Conservation (phyloP, 2,329 filamentous ascomycete species). For the Myriosclerotinia scirpicola region DNA sequence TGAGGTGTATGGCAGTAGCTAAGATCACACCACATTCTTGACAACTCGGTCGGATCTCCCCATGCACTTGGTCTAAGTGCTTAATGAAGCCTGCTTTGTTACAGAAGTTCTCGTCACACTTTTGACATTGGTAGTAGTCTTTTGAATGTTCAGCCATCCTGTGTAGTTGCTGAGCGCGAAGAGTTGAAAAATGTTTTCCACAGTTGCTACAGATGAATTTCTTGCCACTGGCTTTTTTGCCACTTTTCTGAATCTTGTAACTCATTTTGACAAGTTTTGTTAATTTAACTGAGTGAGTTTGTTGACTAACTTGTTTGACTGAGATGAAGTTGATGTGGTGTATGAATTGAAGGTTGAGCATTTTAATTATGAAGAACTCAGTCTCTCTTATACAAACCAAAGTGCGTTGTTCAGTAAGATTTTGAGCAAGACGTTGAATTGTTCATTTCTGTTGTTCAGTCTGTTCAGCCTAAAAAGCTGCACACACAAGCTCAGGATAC, state of each 20-base stretch:
- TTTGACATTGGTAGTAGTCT: background rate
- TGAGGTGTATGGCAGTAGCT: rapidly evolving
- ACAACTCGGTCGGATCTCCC: background rate
- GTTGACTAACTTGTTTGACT: background rate
- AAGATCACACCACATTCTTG: background rate
- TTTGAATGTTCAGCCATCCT: background rate
- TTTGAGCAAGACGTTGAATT: no score
- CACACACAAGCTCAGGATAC: background rate
- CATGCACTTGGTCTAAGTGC: background rate
- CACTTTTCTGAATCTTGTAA: background rate
- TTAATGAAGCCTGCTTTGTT: background rate
- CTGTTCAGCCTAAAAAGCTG: background rate
- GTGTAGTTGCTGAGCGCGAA: background rate
- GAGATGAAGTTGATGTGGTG: background rate
- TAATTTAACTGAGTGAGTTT: background rate
- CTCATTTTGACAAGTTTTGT: background rate
- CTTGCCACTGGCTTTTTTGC: background rate
- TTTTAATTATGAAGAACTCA: background rate
- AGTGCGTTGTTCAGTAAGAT: background rate
- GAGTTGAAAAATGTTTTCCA: background rate
- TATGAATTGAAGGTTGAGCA: background rate
- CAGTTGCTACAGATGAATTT: background rate
- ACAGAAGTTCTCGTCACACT: background rate
- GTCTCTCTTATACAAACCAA: background rate
- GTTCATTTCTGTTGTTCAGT: background rate